These are phyloP conservation scores for Trypanosoma lewisi DNA, from an alignment of 208 protist genomes.

Conservation along the genomic window DNA sequence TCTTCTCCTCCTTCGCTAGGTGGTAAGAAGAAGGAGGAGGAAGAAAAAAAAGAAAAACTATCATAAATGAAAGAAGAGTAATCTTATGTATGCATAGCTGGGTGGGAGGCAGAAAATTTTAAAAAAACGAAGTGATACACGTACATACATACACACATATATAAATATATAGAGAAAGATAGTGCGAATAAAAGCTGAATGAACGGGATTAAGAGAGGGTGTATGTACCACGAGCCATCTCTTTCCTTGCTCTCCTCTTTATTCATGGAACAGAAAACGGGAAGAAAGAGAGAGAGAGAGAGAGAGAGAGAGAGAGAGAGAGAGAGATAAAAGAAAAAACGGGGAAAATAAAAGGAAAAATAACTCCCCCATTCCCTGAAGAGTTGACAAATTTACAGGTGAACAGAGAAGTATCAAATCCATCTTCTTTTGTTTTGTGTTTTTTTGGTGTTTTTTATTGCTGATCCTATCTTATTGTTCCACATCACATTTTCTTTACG, in stretches of 20 bases:
- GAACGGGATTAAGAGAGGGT: neutral
- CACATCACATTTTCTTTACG: neutral
- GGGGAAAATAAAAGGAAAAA: conserved; percentile 4
- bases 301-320: neutral
- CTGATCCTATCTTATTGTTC: neutral
- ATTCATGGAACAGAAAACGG: neutral
- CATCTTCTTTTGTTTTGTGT: neutral
- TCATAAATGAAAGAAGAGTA: too few relatives aligned
- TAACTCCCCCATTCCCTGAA: neutral
- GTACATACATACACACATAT: too few relatives aligned
- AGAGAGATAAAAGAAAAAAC: conserved; percentile 6
- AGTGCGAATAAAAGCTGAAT: neutral
- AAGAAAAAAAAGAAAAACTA: too few relatives aligned
- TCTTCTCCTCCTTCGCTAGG: too few relatives aligned
- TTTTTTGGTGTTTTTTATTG: conserved; percentile 1
- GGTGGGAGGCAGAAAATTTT: too few relatives aligned
- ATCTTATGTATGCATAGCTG: too few relatives aligned
- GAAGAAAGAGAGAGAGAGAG: conserved; percentile 10
- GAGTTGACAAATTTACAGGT: too few relatives aligned
- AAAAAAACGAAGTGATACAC: too few relatives aligned
- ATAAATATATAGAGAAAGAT: too few relatives aligned
- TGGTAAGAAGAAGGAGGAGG: too few relatives aligned
- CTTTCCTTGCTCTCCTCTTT: neutral
- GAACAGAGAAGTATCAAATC: too few relatives aligned
- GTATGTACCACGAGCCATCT: neutral